Percentiles rank a stretch among this genome's conserved stretches.
Conservation (phyloP, 2,329 filamentous ascomycete species). For the Xylaria digitata region DNA sequence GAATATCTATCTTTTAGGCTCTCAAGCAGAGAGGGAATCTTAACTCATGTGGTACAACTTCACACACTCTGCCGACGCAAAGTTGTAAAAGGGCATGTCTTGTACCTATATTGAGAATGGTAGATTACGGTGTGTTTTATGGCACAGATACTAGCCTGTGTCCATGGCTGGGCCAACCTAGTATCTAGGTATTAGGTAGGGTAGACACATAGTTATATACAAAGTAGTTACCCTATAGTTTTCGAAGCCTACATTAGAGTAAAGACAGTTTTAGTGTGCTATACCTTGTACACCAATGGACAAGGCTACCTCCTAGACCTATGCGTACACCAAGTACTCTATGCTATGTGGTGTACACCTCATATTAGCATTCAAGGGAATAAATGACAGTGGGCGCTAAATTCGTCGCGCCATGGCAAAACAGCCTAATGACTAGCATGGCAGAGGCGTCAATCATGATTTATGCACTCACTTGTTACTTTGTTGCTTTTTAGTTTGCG, state of each 20-base stretch:
- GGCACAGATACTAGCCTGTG: too few relatives aligned
- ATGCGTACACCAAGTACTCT: too few relatives aligned
- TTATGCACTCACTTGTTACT: constrained; percentile 7
- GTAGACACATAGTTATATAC: too few relatives aligned
- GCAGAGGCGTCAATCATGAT: constrained; percentile 27
- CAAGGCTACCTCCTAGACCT: too few relatives aligned
- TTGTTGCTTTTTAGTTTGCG: neutral
- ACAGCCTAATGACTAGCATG: constrained; percentile 25
- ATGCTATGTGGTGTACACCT: neutral
- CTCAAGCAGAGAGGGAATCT: neutral
- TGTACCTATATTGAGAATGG: neutral
- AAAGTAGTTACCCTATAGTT: too few relatives aligned
- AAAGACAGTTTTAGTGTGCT: too few relatives aligned
- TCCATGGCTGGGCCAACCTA: too few relatives aligned
- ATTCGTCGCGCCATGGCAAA: constrained; percentile 15
- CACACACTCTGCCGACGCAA: neutral
- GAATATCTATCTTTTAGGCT: neutral
- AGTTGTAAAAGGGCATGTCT: too few relatives aligned
- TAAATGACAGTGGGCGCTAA: constrained; percentile 1
- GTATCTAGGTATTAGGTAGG: too few relatives aligned
- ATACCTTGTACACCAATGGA: too few relatives aligned
- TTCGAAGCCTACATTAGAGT: too few relatives aligned
- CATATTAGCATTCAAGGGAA: neutral
- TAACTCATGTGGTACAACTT: neutral
- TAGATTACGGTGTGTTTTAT: too few relatives aligned